These are phyloP conservation scores for Papiliotrema flavescens DNA, from an alignment of 1,284 basidiomycete genomes.

Conservation along the genomic window DNA sequence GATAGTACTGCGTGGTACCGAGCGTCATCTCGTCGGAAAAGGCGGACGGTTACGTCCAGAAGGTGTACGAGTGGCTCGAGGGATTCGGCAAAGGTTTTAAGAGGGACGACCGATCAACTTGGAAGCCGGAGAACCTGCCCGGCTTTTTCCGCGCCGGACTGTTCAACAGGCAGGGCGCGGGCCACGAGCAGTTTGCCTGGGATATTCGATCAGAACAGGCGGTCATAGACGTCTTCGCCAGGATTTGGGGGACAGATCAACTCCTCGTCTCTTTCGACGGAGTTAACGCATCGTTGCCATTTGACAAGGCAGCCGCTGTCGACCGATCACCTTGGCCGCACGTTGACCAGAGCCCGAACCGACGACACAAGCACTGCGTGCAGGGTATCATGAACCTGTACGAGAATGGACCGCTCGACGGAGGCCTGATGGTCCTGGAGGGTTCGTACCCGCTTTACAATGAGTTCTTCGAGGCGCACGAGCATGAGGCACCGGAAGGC, in stretches of 20 bases:
- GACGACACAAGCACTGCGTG: constrained; percentile 44
- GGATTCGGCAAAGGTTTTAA: constrained; percentile 45
- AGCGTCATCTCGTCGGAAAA: constrained; percentile 33
- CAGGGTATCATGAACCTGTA: constrained; percentile 50
- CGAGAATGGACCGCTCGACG: constrained; percentile 48
- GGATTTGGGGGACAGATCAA: constrained; percentile 49
- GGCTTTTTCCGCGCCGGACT: constrained; percentile 36
- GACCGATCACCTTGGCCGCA: constrained; percentile 43
- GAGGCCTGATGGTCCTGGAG: constrained; percentile 50
- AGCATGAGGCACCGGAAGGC: constrained; percentile 28
- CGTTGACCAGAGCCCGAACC: constrained; percentile 43
- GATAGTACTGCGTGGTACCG: constrained; percentile 42
- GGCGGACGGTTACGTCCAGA: constrained; percentile 37
- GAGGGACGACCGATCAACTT: constrained; percentile 42
- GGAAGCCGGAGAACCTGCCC: constrained; percentile 42
- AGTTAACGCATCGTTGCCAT: constrained; percentile 46
- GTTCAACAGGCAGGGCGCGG: constrained; percentile 37
- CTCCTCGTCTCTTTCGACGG: constrained; percentile 45
- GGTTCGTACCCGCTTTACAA: constrained; percentile 39
- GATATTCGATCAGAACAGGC: constrained; percentile 44
- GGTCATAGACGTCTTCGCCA: constrained; percentile 41
- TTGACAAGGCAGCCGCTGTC: constrained; percentile 24
- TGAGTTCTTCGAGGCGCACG: constrained; percentile 44
- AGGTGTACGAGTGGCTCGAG: constrained; percentile 44
- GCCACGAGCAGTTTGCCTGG: constrained; percentile 49